Evolutionary conservation across 2,329 filamentous ascomycete genomes (phyloP), one percentile per base, ranked within the genome.

Genomic region (Colletotrichum filicis): DNA sequence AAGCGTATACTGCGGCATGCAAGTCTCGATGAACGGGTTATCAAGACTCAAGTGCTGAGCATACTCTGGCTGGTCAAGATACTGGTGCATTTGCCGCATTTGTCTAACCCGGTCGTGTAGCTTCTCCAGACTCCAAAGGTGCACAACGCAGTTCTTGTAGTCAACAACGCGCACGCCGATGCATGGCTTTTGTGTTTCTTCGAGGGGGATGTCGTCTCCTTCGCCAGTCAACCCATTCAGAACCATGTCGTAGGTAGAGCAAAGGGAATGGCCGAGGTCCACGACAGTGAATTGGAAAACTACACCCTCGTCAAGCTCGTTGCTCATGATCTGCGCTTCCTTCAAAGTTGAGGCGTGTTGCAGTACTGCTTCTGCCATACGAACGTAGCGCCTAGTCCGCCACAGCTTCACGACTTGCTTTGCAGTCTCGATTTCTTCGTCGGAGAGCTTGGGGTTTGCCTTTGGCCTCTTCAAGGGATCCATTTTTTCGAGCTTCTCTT

Each of bases 11-110:
- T 95, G 93, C 7, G 95, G 95, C 88, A 97, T 95, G 79, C 94
- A 97, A 1, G 92, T 88, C 80, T 99, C 97, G 26, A 94, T 91
- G 80, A 99, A 99, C 0, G 97, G 96, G 77, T 98, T 98, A 77
- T 96, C 95, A 19, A 98, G 89, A 76, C 94, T 94, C 80, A 98
- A 93, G 78, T 98, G 97, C 80, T 97, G 94, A 66, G 95, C 91
- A 79, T 98, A 98, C 80, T 98, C 96, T 1, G 97, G 97, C 71
- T 97, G 93, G 79, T 98, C 95, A 76, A 98, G 91, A 79, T 98
- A 98, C 81, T 98, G 96, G 80, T 98, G 93, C 90, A 98, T 94
- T 82, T 98, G 96, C 57, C 97, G 92, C 97, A 99, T 99, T 75
- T 94, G 90, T 66, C 94, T 91, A 12, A 98, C 92, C 32, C 97